Percentiles rank a stretch among this genome's conserved stretches.
Evolutionary conservation across 169 alveolate genomes (phyloP).

Genomic region (Plasmodium relictum): DNA sequence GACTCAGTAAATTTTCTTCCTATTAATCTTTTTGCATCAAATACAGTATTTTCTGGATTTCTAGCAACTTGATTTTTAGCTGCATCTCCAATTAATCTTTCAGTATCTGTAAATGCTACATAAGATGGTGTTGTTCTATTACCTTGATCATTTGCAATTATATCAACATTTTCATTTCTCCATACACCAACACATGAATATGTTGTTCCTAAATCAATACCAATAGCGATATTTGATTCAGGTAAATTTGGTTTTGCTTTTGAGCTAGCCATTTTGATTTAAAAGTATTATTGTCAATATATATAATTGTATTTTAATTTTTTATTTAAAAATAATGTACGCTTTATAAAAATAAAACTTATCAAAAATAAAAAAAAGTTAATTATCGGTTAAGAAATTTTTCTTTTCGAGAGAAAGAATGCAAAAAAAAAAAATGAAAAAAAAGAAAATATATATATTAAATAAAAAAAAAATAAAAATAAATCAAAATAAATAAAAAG

Average conservation of each 20-base stretch:
- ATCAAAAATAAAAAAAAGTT: no score
- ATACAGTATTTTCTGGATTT: slow-evolving; percentile 96
- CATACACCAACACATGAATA: slow-evolving; percentile 97
- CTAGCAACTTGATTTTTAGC: slow-evolving; percentile 97
- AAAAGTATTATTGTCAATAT: background rate
- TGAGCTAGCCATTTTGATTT: slow-evolving; percentile 61
- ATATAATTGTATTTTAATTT: background rate
- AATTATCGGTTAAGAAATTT: no score
- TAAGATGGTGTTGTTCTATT: slow-evolving; percentile 99
- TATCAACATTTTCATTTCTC: slow-evolving; percentile 96
- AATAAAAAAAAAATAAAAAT: no score
- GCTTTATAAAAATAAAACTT: no score
- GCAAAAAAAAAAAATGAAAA: background rate
- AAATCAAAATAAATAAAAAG: background rate
- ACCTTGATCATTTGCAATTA: slow-evolving; percentile 98
- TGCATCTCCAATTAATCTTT: slow-evolving; percentile 98
- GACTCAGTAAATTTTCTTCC: slow-evolving; percentile 96
- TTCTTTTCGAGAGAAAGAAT: background rate
- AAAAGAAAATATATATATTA: no score
- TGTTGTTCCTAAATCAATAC: slow-evolving; percentile 98
- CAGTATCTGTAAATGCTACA: slow-evolving; percentile 98
- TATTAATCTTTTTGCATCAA: slow-evolving; percentile 97
- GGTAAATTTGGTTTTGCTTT: slow-evolving; percentile 72
- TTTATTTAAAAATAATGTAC: background rate
- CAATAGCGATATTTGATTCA: slow-evolving; percentile 87